Conservation (phyloP, 306 rosid genomes). For the Prunus persica region DNA sequence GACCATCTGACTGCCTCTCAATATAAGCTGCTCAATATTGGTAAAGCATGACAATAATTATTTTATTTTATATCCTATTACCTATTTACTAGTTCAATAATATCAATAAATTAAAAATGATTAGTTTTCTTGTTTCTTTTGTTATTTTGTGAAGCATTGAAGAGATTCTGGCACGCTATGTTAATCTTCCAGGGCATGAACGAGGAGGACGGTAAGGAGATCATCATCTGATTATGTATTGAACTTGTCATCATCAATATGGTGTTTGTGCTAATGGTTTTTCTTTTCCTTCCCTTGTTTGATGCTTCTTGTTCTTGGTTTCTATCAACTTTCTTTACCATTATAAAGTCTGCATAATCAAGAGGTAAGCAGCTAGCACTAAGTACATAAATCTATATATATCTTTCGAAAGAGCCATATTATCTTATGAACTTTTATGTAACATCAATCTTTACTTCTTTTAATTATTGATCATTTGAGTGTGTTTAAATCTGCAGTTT, state of each 20-base stretch:
- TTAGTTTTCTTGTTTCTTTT: background rate
- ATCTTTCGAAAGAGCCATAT: background rate
- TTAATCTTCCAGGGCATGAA: conserved; percentile 38
- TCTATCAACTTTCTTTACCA: conserved; percentile 12
- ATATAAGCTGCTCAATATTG: background rate
- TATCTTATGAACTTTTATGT: background rate
- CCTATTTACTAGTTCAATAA: background rate
- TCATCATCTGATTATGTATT: background rate
- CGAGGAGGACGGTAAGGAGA: conserved; percentile 44
- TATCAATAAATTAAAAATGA: too few species aligned
- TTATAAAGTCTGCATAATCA: conserved; percentile 44
- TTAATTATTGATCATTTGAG: background rate
- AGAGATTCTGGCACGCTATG: conserved; percentile 55
- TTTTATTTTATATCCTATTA: background rate
- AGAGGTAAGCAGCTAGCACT: conserved; percentile 40
- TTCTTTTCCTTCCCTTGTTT: background rate
- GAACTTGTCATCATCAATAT: too few species aligned
- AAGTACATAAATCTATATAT: background rate
- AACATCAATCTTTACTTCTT: background rate
- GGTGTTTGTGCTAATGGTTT: background rate
- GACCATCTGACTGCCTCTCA: background rate
- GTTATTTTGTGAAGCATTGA: conserved; percentile 41
- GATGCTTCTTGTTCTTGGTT: background rate
- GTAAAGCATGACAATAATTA: background rate
- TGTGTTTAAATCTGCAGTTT: conserved; percentile 27